A percentile compares a stretch with the other conserved stretches of the same genome.
Evolutionary conservation across 495 filamentous ascomycete genomes (phyloP).

Genomic region (Penicillium flavigenum): DNA sequence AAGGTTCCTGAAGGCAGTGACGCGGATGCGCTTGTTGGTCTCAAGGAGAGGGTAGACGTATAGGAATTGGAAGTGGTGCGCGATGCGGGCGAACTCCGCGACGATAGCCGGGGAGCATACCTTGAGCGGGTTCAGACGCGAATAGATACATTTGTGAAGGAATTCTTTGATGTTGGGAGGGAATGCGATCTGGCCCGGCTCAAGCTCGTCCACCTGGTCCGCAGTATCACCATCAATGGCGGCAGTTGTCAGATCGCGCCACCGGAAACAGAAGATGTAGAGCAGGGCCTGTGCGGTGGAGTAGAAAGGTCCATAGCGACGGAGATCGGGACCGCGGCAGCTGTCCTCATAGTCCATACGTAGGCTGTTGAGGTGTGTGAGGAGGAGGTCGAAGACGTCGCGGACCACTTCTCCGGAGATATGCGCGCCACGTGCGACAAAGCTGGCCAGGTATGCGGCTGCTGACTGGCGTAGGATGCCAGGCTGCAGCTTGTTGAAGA

Average conservation of each 20-base stretch:
- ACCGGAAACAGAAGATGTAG: conserved; percentile 98
- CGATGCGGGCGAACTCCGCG: conserved; percentile 81
- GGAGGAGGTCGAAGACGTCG: conserved; percentile 72
- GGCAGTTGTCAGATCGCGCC: conserved; percentile 77
- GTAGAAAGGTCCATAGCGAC: conserved; percentile 82
- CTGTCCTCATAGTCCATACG: conserved; percentile 59
- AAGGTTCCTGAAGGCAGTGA: conserved; percentile 58
- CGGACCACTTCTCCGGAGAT: conserved; percentile 73
- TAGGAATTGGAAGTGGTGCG: conserved; percentile 77
- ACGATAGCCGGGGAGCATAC: conserved; percentile 94
- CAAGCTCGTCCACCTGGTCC: conserved; percentile 52
- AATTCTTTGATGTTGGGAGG: conserved; percentile 67
- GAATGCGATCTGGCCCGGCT: conserved; percentile 70
- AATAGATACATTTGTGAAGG: conserved; percentile 72
- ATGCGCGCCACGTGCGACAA: conserved; percentile 81
- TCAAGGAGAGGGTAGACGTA: conserved; percentile 87
- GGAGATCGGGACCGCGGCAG: conserved; percentile 81
- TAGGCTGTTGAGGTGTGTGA: conserved; percentile 68
- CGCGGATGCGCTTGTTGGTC: conserved; percentile 80
- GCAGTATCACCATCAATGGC: conserved; percentile 48
- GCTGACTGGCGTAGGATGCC: conserved; percentile 74
- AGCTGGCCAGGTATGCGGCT: conserved; percentile 90
- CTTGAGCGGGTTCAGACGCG: conserved; percentile 89
- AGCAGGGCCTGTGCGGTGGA: conserved; percentile 80
- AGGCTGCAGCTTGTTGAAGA: conserved; percentile 61